Percentiles rank a stretch among this genome's conserved stretches.
Evolutionary conservation across 2,329 filamentous ascomycete genomes (phyloP).

Genomic region (Trichoderma aggressivum): DNA sequence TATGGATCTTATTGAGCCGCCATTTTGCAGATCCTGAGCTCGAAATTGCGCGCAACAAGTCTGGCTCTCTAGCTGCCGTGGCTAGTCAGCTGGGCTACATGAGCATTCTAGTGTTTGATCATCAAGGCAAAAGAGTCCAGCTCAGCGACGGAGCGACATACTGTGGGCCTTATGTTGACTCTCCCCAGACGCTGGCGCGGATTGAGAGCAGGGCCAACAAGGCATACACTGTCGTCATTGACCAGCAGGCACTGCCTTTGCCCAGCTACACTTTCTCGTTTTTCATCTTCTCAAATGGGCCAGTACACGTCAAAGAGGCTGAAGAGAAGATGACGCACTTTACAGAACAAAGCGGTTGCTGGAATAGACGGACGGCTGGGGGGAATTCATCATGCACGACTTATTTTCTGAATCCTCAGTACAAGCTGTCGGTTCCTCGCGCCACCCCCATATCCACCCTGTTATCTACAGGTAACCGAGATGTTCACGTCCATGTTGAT

Average conservation of each 20-base stretch:
- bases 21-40: conserved; percentile 75
- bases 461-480: conserved; percentile 62
- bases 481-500: conserved; percentile 79
- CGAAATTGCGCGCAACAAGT: conserved; percentile 48
- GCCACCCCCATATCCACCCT: conserved; percentile 67
- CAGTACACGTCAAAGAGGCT: conserved; percentile 61
- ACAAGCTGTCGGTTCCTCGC: conserved; percentile 58
- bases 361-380: conserved; percentile 77
- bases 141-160: conserved; percentile 69
- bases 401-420: conserved; percentile 88
- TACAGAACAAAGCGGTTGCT: conserved; percentile 60
- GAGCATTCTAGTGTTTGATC: conserved; percentile 77
- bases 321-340: conserved; percentile 56
- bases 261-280: conserved; percentile 80
- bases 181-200: conserved; percentile 82
- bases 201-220: conserved; percentile 46
- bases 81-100: conserved; percentile 72
- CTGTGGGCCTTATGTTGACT: conserved; percentile 85
- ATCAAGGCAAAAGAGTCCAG: conserved; percentile 67
- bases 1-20: conserved; percentile 83
- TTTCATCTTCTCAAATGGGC: conserved; percentile 69
- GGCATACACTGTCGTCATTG: conserved; percentile 61
- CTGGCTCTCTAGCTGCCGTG: conserved; percentile 41
- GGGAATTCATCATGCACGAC: conserved; percentile 74
- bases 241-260: conserved; percentile 74